phyloP scores from a whole-genome alignment of 1,284 basidiomycete species.

The Psilocybe mexicana region DNA sequence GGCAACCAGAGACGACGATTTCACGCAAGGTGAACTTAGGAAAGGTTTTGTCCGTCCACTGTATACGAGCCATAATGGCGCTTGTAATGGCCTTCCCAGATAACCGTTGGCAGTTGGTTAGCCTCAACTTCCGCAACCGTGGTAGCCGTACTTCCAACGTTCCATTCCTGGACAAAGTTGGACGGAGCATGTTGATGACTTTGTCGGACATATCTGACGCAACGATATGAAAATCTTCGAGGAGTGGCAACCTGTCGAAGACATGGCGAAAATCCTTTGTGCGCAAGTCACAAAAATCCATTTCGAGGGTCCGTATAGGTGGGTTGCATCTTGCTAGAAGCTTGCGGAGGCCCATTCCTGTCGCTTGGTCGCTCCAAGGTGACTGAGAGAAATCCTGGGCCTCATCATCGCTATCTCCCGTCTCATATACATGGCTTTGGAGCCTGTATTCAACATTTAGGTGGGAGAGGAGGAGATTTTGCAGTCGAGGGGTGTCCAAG shows the following conservation, averaged over 20 bases:
- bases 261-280: constrained; percentile 74
- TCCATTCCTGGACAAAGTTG: constrained; percentile 28
- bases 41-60: constrained; percentile 44
- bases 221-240: constrained; percentile 68
- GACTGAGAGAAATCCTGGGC: constrained; percentile 71
- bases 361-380: constrained; percentile 71
- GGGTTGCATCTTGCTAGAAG: constrained; percentile 59
- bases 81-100: constrained; percentile 57
- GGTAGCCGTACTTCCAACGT: constrained; percentile 48
- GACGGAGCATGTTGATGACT: constrained; percentile 59
- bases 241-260: constrained; percentile 51
- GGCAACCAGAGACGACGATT: constrained; percentile 49
- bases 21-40: constrained; percentile 38
- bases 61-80: constrained; percentile 47
- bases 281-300: constrained; percentile 79
- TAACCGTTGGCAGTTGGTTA: constrained; percentile 64
- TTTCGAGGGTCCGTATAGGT: constrained; percentile 62
- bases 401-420: constrained; percentile 73
- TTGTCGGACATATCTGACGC: constrained; percentile 78
- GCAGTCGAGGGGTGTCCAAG: constrained; percentile 56
- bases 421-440: constrained; percentile 39
- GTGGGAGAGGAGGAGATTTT: constrained; percentile 59
- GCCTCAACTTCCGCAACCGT: constrained; percentile 46
- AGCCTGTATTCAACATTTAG: constrained; percentile 64
- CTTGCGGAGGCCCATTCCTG: constrained; percentile 73